phyloP scores from a whole-genome alignment of 495 filamentous ascomycete genomes.

The Aspergillus avenaceus region DNA sequence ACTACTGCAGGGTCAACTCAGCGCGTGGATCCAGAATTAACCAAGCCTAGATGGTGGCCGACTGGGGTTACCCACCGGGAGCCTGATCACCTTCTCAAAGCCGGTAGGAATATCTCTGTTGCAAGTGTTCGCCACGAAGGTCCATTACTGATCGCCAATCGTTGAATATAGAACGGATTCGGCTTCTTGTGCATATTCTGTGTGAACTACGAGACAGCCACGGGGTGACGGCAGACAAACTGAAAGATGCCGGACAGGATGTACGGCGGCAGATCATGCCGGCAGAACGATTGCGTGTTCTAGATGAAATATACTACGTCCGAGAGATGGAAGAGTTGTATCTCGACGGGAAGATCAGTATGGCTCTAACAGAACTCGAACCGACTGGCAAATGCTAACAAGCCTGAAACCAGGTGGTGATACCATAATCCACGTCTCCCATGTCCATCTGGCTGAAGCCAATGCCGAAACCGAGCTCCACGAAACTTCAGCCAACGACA shows the following conservation, averaged over 20 bases:
- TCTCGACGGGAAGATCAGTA: conserved; percentile 58
- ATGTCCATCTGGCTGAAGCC: conserved; percentile 20
- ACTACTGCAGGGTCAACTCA: conserved; percentile 34
- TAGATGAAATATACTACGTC: conserved; percentile 67
- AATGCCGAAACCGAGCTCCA: conserved; percentile 5
- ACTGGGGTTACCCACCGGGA: conserved; percentile 62
- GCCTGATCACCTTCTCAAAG: conserved; percentile 74
- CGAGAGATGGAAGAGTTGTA: conserved; percentile 60
- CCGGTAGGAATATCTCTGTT: conserved; percentile 45
- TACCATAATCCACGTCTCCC: conserved; percentile 19
- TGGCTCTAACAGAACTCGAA: conserved; percentile 12
- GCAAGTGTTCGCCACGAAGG: neutral
- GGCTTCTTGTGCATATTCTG: conserved; percentile 60
- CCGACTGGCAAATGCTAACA: conserved; percentile 1
- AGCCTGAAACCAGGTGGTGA: conserved; percentile 13
- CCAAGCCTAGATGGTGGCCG: conserved; percentile 78
- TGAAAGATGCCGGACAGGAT: conserved; percentile 41
- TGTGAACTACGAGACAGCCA: conserved; percentile 40
- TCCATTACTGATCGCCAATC: neutral
- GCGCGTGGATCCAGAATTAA: conserved; percentile 37
- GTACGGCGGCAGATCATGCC: conserved; percentile 37
- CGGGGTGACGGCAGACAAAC: conserved; percentile 37
- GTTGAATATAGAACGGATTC: conserved; percentile 50
- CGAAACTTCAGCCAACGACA: neutral
- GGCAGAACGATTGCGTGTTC: conserved; percentile 28